phyloP scores from a whole-genome alignment of 78 protist species.

The Protostelium mycophagum region DNA sequence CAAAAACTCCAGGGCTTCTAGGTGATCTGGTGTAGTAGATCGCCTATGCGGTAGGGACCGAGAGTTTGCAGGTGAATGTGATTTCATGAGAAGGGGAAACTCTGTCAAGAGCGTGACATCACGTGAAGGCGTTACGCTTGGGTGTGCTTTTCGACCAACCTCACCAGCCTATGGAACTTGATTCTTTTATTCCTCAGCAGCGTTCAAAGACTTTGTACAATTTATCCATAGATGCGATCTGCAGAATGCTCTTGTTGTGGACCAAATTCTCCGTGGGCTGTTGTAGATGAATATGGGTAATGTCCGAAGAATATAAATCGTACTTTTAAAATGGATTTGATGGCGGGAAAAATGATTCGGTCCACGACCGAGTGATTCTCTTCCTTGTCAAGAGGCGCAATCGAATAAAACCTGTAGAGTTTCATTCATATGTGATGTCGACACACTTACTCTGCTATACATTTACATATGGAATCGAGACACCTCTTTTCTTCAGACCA shows the following conservation, averaged over 20 bases:
- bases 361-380: neutral
- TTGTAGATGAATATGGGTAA: neutral
- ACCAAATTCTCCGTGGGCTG: neutral
- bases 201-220: slow-evolving; percentile 81
- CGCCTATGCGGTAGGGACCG: too few relatives aligned
- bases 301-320: too few relatives aligned
- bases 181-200: slow-evolving; percentile 38
- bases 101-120: too few relatives aligned
- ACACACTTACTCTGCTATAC: neutral
- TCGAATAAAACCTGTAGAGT: neutral
- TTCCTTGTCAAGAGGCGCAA: neutral
- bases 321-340: neutral
- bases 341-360: neutral
- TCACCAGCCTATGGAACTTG: too few relatives aligned
- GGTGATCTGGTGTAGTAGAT: too few relatives aligned
- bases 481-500: neutral
- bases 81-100: too few relatives aligned
- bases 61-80: too few relatives aligned
- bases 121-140: too few relatives aligned
- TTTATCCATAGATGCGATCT: slow-evolving; percentile 64
- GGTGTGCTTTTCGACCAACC: too few relatives aligned
- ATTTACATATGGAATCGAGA: neutral
- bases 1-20: too few relatives aligned
- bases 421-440: neutral
- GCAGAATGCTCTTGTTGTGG: slow-evolving; percentile 51